Evolutionary conservation across 768 basidiomycete genomes (phyloP), one percentile per base, ranked within the genome.

Genomic region (Suillus subluteus): DNA sequence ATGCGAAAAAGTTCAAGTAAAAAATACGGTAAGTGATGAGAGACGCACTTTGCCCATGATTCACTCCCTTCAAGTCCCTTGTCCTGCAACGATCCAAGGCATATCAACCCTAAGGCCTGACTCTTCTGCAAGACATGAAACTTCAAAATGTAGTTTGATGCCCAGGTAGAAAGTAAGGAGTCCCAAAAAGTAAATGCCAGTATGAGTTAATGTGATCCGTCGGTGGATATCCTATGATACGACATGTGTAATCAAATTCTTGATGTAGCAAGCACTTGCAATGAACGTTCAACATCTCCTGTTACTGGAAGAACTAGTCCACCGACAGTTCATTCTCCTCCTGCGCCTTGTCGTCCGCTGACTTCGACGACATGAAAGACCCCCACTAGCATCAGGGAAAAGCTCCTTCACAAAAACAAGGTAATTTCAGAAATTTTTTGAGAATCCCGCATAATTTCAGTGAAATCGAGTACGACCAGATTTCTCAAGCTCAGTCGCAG

Each of bases 131-230:
- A 37, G 83, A 85, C 92, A 95, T 0, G 82, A 78, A 0, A 91
- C 82, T 69, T 91, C 88, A 62, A 95, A 95, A 0, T 94, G 94
- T 0, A 95, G 86, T 70, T 92, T 94, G 67, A 94, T 81, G 0
- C 93, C 93, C 11, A 95, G 82, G 74, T 95, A 95, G 77, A 93
- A 94, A 0, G 91, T 87, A 13, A 40, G 40, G 12, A 40, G 12
- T n/a, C n/a, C n/a, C n/a, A n/a, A 52, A 6, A 95, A 95, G 76
- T 94, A 94, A 13, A 95, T 82, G 1, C n/a, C n/a, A n/a, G 92
- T 26, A 26, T 26, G 26, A 26, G 26, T 95, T 94, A 79, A 94
- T 92, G 66, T 95, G 91, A 68, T 93, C 91, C 37, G n/a, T n/a
- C n/a, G 92, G 90, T 1, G 92, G 91, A 73, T 93, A 94, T 62